A percentile compares a stretch with the other conserved stretches of the same genome.
phyloP scores from a whole-genome alignment of 2,329 filamentous ascomycete species.

The Setomelanomma holmii region DNA sequence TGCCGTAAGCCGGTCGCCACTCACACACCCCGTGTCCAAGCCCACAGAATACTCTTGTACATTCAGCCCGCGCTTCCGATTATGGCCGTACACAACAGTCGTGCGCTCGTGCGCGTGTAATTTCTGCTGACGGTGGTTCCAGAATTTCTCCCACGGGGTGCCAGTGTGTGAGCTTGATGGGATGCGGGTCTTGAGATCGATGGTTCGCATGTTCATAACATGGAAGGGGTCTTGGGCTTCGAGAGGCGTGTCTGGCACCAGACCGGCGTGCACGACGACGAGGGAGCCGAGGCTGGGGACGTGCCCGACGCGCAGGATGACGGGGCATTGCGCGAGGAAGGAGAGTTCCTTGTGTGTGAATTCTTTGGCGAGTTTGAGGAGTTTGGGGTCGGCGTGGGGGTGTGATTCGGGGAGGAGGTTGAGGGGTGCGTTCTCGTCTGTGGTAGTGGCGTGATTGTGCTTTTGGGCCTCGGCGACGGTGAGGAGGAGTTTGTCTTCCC shows the following conservation, averaged over 20 bases:
- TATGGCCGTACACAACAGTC: slow-evolving; percentile 75
- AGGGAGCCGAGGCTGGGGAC: slow-evolving; percentile 68
- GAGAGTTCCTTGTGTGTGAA: slow-evolving; percentile 66
- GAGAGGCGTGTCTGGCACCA: slow-evolving; percentile 77
- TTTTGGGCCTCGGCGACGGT: slow-evolving; percentile 57
- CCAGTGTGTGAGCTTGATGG: slow-evolving; percentile 62
- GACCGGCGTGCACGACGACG: slow-evolving; percentile 82
- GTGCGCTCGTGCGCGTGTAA: slow-evolving; percentile 52
- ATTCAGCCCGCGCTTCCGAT: slow-evolving; percentile 74
- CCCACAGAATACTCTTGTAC: slow-evolving; percentile 78
- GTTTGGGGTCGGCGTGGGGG: slow-evolving; percentile 46
- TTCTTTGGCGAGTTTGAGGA: slow-evolving; percentile 63
- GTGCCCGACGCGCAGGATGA: slow-evolving; percentile 77
- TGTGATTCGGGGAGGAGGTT: slow-evolving; percentile 38
- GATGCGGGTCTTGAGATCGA: slow-evolving; percentile 68
- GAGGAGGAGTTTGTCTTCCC: slow-evolving; percentile 86
- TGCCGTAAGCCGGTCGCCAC: slow-evolving; percentile 77
- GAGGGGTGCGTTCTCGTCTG: slow-evolving; percentile 37
- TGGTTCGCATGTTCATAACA: slow-evolving; percentile 91
- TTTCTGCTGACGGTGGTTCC: slow-evolving; percentile 53
- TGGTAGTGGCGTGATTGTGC: slow-evolving; percentile 29
- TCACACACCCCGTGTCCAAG: slow-evolving; percentile 82
- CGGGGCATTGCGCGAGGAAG: slow-evolving; percentile 75
- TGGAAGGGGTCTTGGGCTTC: slow-evolving; percentile 76
- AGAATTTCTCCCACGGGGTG: slow-evolving; percentile 71